phyloP scores from a whole-genome alignment of 345 rosid species.

The Tarenaya hassleriana region DNA sequence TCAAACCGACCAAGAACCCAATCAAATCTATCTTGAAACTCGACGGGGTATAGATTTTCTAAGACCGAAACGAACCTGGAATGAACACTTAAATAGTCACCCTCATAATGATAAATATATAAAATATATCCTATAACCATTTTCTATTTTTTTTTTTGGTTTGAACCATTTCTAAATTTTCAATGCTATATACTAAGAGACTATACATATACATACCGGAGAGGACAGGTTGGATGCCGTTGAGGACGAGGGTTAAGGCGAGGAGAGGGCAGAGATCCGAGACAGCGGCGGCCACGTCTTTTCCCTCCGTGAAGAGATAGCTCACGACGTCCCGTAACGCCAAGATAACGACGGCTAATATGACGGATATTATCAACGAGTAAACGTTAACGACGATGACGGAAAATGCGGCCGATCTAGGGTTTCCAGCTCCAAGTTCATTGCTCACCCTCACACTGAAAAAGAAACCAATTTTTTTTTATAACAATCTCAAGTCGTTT shows the following conservation, averaged over 20 bases:
- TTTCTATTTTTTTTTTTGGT: too few species aligned
- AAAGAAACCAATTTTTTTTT: background rate
- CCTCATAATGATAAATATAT: too few species aligned
- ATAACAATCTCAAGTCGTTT: background rate
- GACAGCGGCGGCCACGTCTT: slow-evolving; percentile 51
- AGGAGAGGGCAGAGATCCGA: slow-evolving; percentile 64
- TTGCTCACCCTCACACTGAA: slow-evolving; percentile 74
- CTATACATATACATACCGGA: slow-evolving; percentile 37
- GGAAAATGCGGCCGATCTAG: slow-evolving; percentile 59
- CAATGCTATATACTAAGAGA: too few species aligned
- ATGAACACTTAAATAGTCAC: too few species aligned
- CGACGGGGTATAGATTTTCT: too few species aligned
- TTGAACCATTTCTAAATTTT: too few species aligned
- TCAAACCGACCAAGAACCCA: too few species aligned
- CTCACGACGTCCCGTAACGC: slow-evolving; percentile 42
- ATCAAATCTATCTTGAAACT: too few species aligned
- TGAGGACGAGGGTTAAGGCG: slow-evolving; percentile 51
- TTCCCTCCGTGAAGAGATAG: slow-evolving; percentile 59
- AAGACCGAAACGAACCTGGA: too few species aligned
- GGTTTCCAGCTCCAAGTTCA: slow-evolving; percentile 75
- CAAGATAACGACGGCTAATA: slow-evolving; percentile 30
- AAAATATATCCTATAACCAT: too few species aligned
- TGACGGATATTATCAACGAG: slow-evolving; percentile 40
- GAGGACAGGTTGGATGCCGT: slow-evolving; percentile 69
- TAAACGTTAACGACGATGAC: slow-evolving; percentile 40